phyloP scores from a whole-genome alignment of 768 basidiomycete species.

The Auriscalpium orientale region DNA sequence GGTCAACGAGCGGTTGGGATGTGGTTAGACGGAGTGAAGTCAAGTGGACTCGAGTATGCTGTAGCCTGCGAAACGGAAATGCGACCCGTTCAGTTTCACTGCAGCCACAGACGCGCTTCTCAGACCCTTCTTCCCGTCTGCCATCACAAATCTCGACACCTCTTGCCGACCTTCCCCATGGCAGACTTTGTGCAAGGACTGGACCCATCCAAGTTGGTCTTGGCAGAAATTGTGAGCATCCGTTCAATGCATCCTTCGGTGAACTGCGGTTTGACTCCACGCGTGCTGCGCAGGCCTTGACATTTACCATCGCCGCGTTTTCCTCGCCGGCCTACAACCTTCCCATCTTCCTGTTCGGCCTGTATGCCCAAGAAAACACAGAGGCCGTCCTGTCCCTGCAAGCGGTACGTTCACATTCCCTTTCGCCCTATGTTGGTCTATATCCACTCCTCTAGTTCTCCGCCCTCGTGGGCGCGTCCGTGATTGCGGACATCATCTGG shows the following conservation, averaged over 20 bases:
- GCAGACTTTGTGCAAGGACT: constrained; percentile 64
- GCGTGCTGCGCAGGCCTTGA: constrained; percentile 39
- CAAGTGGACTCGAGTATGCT: too few species aligned
- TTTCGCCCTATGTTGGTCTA: neutral
- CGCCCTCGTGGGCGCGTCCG: constrained; percentile 51
- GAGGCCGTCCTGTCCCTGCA: constrained; percentile 62
- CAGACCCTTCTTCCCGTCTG: too few species aligned
- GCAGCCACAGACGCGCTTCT: too few species aligned
- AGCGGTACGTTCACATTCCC: constrained; percentile 34
- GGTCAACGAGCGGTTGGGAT: neutral
- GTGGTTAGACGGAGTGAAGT: too few species aligned
- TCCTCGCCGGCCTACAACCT: constrained; percentile 66
- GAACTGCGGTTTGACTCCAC: neutral
- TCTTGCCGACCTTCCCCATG: constrained; percentile 22
- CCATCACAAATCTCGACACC: neutral
- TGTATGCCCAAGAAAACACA: constrained; percentile 60
- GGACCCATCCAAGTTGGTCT: constrained; percentile 63
- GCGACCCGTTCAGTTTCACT: too few species aligned
- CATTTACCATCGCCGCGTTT: constrained; percentile 51
- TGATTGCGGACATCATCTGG: constrained; percentile 68
- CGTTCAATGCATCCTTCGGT: neutral
- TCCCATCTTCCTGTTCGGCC: constrained; percentile 75
- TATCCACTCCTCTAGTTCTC: constrained; percentile 42
- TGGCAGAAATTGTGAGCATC: constrained; percentile 47
- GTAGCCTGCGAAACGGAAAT: too few species aligned